These are phyloP conservation scores for Sporothrix inflata DNA, from an alignment of 2,329 filamentous ascomycete species.

Conservation along the genomic window DNA sequence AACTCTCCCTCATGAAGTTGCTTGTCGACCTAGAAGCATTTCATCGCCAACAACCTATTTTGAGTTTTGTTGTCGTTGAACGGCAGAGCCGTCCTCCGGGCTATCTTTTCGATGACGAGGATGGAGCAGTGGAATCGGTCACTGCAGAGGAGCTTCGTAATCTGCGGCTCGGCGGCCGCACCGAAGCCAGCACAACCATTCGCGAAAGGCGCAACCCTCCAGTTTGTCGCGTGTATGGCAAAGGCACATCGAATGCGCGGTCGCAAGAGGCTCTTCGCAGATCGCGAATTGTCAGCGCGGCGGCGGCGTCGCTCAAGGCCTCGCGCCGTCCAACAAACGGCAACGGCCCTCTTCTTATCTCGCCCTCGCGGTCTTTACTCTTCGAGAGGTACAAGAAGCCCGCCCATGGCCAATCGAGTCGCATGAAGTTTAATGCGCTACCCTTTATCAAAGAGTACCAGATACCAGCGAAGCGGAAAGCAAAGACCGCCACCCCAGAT, in stretches of 20 bases:
- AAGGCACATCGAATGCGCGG: background rate
- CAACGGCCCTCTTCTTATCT: conserved; percentile 13
- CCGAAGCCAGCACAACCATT: background rate
- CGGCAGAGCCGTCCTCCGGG: conserved; percentile 35
- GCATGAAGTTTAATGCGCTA: background rate
- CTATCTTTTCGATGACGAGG: conserved; percentile 36
- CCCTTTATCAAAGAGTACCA: conserved; percentile 21
- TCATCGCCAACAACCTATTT: conserved; percentile 40
- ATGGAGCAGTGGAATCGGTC: conserved; percentile 29
- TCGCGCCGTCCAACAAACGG: conserved; percentile 26
- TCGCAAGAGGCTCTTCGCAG: conserved; percentile 25
- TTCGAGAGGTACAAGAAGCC: conserved; percentile 24
- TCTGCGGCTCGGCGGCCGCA: conserved; percentile 23
- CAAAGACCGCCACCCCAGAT: background rate
- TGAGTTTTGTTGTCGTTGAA: conserved; percentile 39
- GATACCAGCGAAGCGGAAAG: conserved; percentile 31
- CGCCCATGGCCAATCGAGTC: background rate
- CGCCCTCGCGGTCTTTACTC: conserved; percentile 29
- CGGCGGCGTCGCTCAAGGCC: conserved; percentile 29
- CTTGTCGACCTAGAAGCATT: conserved; percentile 43
- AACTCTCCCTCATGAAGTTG: conserved; percentile 38
- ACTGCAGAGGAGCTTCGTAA: conserved; percentile 29
- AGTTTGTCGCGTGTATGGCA: conserved; percentile 26
- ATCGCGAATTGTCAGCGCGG: conserved; percentile 26
- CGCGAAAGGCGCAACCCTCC: background rate